Base-by-base conservation (phyloP, 139 green algal species). In the Haematococcus lacustris region DNA sequence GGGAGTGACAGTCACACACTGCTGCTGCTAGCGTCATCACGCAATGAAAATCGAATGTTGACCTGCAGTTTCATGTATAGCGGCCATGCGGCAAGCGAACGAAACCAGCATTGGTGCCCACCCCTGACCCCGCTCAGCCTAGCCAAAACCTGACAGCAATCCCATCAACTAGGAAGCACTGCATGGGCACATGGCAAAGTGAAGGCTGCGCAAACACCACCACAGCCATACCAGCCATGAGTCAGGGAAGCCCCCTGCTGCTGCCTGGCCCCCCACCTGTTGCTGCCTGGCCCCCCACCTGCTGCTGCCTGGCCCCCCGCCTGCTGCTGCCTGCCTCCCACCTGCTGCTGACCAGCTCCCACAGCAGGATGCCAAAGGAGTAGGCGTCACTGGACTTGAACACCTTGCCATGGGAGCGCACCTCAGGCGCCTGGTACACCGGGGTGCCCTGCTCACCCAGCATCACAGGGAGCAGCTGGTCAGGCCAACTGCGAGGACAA, bases 321-420 rank as follows among this genome's bases (percentile, higher is more conserved):
- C n/a, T n/a, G n/a, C n/a, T n/a, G n/a, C n/a, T n/a, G n/a, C n/a
- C n/a, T n/a, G n/a, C n/a, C n/a, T n/a, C n/a, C 17, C 57, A 65
- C 57, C 21, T 33, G 3, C 33, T 33, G 7, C 6, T 40, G n/a
- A 6, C 40, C 61, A 68, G 6, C 64, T 43, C 37, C 64, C 64
- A 70, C 35, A 70, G 37, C 64, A 57, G 35, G 6, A 70, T 51
- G 64, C 64, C 53, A 61, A 65, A 75, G n/a, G 25, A 51, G 37
- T 59, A 53, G 25, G 41, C 33, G 64, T 76, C 43, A 70, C 28
- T 73, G n/a, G 39, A 37, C 37, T 65, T 40, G 37, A 38, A 70
- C 26, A 60, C 33, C 41, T 80, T 85, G 76, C 80, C 80, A 2
- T 70, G 64, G 21, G 37, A 51, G 7, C 64, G 35, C 23, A 51